Conservation (phyloP, 371 early-diverging fungal species). For the Choanephora cucurbitarum region DNA sequence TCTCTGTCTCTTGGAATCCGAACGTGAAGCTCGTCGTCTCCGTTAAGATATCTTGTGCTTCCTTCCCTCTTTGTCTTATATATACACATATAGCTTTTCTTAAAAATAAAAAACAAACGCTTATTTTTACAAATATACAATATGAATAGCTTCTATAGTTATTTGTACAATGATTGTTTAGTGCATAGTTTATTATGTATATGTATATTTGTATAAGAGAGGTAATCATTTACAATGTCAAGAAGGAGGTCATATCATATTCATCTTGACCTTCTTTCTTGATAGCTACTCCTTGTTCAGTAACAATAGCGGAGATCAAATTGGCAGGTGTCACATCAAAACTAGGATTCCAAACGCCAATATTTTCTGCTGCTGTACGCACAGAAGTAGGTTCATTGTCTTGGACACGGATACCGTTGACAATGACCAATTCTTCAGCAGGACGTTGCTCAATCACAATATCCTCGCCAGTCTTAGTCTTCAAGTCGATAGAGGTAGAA, state of each 20-base stretch:
- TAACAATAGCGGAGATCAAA: constrained; percentile 91
- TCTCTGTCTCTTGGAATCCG: constrained; percentile 95
- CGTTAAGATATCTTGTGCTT: constrained; percentile 63
- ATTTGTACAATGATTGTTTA: no score
- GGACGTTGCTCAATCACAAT: constrained; percentile 91
- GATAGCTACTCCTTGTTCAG: constrained; percentile 84
- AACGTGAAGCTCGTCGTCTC: constrained; percentile 98
- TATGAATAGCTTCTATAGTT: no score
- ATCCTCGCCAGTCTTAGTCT: constrained; percentile 62
- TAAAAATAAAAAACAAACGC: neutral
- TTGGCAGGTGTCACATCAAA: constrained; percentile 93
- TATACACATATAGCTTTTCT: no score
- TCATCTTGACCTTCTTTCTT: constrained; percentile 57
- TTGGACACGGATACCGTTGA: constrained; percentile 64
- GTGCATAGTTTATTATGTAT: no score
- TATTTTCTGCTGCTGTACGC: constrained; percentile 81
- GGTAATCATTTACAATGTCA: constrained; percentile 20
- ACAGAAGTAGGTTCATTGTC: constrained; percentile 55
- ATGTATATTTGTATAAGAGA: no score
- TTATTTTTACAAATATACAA: no score
- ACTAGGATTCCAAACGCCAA: constrained; percentile 94
- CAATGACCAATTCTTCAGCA: constrained; percentile 73
- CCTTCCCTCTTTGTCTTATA: no score
- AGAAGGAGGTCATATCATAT: constrained; percentile 64
- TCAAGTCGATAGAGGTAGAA: constrained; percentile 87